phyloP scores from a whole-genome alignment of 331 rosid species.

The Quercus lobata region DNA sequence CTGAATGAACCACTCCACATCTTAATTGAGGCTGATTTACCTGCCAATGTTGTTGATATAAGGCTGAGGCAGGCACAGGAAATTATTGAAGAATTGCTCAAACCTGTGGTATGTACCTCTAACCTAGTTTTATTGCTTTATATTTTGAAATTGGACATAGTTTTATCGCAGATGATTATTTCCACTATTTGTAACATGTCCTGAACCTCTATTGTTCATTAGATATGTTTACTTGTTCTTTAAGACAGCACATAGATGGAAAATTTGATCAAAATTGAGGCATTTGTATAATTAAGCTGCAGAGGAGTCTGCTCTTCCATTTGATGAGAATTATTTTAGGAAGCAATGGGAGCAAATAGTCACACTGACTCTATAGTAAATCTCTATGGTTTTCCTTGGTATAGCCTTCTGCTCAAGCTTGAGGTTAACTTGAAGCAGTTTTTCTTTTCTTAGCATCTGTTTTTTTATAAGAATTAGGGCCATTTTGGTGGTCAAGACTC shows the following conservation, averaged over 20 bases:
- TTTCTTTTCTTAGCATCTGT: conserved; percentile 5
- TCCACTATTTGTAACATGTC: background rate
- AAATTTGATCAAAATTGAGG: background rate
- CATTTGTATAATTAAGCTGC: background rate
- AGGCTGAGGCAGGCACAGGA: conserved; percentile 97
- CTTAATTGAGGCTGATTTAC: conserved; percentile 89
- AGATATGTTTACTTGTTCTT: background rate
- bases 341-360: background rate
- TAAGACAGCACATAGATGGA: background rate
- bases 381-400: background rate
- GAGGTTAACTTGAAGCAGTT: background rate
- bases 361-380: background rate
- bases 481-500: conserved; percentile 5
- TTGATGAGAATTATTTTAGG: background rate
- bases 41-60: conserved; percentile 72
- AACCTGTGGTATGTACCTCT: conserved; percentile 76
- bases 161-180: background rate
- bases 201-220: background rate
- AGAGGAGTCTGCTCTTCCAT: background rate
- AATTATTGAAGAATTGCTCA: conserved; percentile 92
- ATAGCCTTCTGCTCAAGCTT: conserved; percentile 6
- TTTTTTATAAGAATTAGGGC: conserved; percentile 8
- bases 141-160: background rate
- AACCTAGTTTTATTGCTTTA: background rate
- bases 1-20: conserved; percentile 92